Conservation (phyloP, 2,329 filamentous ascomycete species). For the Aureobasidium subglaciale region DNA sequence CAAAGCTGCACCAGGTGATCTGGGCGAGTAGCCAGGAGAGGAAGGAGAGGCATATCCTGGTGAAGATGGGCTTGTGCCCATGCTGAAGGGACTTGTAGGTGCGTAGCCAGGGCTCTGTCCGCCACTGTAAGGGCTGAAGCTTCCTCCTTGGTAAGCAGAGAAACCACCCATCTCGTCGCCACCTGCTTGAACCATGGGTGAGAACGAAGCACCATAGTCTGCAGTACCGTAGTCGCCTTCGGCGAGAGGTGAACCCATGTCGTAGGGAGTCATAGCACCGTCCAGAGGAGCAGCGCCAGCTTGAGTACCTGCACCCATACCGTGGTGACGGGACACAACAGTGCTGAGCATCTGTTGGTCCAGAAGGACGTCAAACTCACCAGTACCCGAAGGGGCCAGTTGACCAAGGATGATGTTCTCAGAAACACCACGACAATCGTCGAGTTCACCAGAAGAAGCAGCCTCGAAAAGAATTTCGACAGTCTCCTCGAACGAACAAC, state of each 20-base stretch:
- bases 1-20: conserved; percentile 44
- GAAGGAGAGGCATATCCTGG: conserved; percentile 41
- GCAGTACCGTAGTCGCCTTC: conserved; percentile 57
- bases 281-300: conserved; percentile 61
- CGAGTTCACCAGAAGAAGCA: conserved; percentile 86
- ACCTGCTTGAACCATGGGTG: conserved; percentile 67
- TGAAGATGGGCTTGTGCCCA: conserved; percentile 49
- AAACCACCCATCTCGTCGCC: conserved; percentile 50
- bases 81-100: conserved; percentile 69
- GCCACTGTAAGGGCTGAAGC: conserved; percentile 60
- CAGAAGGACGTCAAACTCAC: conserved; percentile 87
- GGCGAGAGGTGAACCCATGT: conserved; percentile 58
- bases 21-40: conserved; percentile 28
- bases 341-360: conserved; percentile 95
- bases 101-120: conserved; percentile 60
- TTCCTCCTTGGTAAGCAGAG: conserved; percentile 58
- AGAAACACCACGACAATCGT: conserved; percentile 95
- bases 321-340: conserved; percentile 64
- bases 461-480: conserved; percentile 97
- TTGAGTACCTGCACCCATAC: conserved; percentile 60
- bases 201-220: conserved; percentile 58
- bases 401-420: conserved; percentile 99
- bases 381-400: conserved; percentile 93
- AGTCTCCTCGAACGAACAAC: conserved; percentile 98
- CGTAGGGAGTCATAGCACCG: conserved; percentile 90